Evolutionary conservation across 306 rosid genomes (phyloP).

Genomic region (Alnus glutinosa): DNA sequence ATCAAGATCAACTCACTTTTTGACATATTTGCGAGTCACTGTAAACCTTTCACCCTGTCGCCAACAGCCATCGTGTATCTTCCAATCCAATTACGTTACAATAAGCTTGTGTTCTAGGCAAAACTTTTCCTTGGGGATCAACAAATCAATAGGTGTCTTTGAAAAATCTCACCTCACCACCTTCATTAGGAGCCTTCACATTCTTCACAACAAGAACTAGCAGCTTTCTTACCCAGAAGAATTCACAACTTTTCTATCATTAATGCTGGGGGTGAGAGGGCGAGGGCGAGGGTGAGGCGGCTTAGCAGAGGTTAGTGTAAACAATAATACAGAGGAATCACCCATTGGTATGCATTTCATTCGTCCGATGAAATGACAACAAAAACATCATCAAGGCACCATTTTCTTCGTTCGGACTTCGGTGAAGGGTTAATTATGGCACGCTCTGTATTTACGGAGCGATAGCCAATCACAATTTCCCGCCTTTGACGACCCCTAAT

Average conservation of each 20-base stretch:
- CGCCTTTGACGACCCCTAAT: constrained; percentile 76
- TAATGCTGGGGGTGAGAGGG: not conserved
- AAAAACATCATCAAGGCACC: constrained; percentile 88
- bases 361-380: constrained; percentile 66
- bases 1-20: not conserved
- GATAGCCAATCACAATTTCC: constrained; percentile 89
- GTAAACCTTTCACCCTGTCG: not conserved
- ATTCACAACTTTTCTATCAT: not conserved
- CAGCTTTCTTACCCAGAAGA: not conserved
- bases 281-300: not conserved
- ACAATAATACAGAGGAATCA: too few species aligned
- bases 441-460: constrained; percentile 59
- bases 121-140: constrained; percentile 8
- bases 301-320: not conserved
- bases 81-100: constrained; percentile 26
- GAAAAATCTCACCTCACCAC: constrained; percentile 18
- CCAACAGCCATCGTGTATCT: constrained; percentile 20
- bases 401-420: constrained; percentile 64
- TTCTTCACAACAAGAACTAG: not conserved
- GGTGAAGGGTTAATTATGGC: constrained; percentile 81
- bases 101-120: not conserved
- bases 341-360: constrained; percentile 26
- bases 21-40: not conserved
- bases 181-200: constrained; percentile 17
- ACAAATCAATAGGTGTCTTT: constrained; percentile 1